A percentile compares a stretch with the other conserved stretches of the same genome.
Conservation (phyloP, 306 rosid species). For the Sechiopsis laciniata region DNA sequence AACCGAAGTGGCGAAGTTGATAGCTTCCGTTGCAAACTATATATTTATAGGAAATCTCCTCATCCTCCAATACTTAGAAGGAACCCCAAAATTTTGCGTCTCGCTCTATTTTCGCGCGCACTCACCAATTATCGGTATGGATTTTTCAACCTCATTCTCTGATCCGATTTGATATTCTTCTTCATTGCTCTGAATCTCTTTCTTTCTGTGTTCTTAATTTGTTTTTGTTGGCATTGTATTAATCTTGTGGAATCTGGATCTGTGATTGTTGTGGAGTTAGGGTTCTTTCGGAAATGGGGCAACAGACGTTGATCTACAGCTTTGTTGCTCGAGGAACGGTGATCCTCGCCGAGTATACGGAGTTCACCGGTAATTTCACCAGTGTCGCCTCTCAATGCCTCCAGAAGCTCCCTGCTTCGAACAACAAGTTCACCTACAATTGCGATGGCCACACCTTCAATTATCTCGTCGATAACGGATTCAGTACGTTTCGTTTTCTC, state of each 20-base stretch:
- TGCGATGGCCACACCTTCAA: constrained; percentile 98
- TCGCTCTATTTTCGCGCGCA: constrained; percentile 15
- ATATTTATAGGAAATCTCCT: constrained; percentile 15
- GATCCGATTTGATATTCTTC: neutral
- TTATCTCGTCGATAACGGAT: constrained; percentile 82
- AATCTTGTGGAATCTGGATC: neutral
- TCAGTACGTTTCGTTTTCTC: constrained; percentile 43
- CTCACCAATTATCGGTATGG: neutral
- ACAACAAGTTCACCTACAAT: constrained; percentile 82
- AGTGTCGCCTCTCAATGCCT: constrained; percentile 82
- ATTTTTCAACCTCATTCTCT: neutral
- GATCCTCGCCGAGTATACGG: constrained; percentile 78
- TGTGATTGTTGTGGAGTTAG: constrained; percentile 22
- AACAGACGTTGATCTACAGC: constrained; percentile 90
- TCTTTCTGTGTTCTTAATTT: neutral
- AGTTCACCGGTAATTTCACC: constrained; percentile 70
- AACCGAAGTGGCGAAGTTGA: neutral
- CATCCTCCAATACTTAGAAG: neutral
- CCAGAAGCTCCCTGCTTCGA: constrained; percentile 88
- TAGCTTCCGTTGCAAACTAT: constrained; percentile 14
- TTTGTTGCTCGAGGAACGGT: constrained; percentile 84
- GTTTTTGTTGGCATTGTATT: neutral
- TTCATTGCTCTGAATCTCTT: neutral
- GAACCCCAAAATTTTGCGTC: constrained; percentile 6
- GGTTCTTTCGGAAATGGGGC: constrained; percentile 49